Evolutionary conservation across 306 rosid species (phyloP).

Genomic region (Cucurbita argyrosperma): DNA sequence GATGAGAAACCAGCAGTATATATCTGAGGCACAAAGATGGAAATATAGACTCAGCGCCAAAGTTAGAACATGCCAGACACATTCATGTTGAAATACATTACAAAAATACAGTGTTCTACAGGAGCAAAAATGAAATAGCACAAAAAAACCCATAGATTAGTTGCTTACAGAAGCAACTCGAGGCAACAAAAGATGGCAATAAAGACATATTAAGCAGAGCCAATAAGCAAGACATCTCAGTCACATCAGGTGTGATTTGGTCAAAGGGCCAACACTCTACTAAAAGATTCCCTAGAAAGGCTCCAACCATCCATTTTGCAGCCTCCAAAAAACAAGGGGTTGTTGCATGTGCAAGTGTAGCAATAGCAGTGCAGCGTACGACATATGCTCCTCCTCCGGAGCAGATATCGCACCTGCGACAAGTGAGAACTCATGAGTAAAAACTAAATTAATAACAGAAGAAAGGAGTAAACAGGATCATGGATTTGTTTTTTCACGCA

Average conservation of each 20-base stretch:
- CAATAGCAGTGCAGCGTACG: conserved; percentile 99
- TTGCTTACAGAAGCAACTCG: conserved; percentile 99
- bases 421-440: conserved; percentile 80
- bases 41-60: conserved; percentile 18
- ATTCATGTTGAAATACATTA: neutral
- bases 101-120: neutral
- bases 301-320: conserved; percentile 97
- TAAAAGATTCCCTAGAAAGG: conserved; percentile 96
- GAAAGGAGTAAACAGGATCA: conserved; percentile 10
- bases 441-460: conserved; percentile 11
- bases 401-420: conserved; percentile 99
- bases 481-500: neutral
- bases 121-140: neutral
- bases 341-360: conserved; percentile 91
- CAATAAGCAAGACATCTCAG: conserved; percentile 89
- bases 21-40: conserved; percentile 39
- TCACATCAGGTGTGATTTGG: conserved; percentile 92
- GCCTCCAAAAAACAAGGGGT: conserved; percentile 94
- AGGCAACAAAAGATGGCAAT: conserved; percentile 89
- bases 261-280: conserved; percentile 83
- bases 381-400: conserved; percentile 99
- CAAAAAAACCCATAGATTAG: conserved; percentile 60
- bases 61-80: conserved; percentile 4
- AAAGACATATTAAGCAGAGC: conserved; percentile 82
- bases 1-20: conserved; percentile 79